Evolutionary conservation across 1,139 yeast genomes (phyloP), one percentile per base, ranked within the genome.

Genomic region (Eremothecium cymbalariae): DNA sequence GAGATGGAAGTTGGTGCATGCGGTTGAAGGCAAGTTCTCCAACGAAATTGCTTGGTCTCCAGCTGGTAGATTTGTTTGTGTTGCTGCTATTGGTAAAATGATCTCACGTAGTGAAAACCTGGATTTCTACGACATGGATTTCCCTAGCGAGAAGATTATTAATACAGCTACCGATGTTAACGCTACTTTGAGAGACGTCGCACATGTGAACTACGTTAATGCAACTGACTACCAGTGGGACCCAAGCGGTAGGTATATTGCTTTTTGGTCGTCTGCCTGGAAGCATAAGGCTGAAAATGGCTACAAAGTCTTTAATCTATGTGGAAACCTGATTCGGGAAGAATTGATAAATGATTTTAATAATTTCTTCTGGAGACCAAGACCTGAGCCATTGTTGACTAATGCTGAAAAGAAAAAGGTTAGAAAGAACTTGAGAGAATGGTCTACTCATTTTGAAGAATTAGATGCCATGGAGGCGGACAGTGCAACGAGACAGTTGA

Each of bases 381-480:
- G 98, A 64, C 98, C 98, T 34, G 76, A 73, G 14, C 70, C 88
- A 4, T 64, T 78, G 44, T 74, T 93, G 56, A 67, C 78, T 41
- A 76, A 78, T 51, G 79, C 77, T 47, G 94, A 85, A 57, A 55
- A 44, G 68, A 84, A 85, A 80, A 80, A 80, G 70, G 86, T 90
- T 45, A 75, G 86, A 67, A 81, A 84, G 79, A 80, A 82, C 65
- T 68, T 90, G 67, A 77, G 81, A 59, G 90, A 83, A 60, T 85
- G 83, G 71, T 72, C 88, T 50, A 90, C 93, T 26, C 88, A 84
- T 63, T 93, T 88, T 64, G 97, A 90, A 51, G 95, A 88, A 64
- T 70, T 74, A 46, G 99, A 93, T 66, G 94, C 94, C 35, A 88
- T 86, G 93, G 97, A 88, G 64, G 94, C 94, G 39, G 84, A 83